Percentiles rank a stretch among this genome's conserved stretches.
Evolutionary conservation across 2,329 filamentous ascomycete species (phyloP).

Genomic region (Tricladium varicosporioides): DNA sequence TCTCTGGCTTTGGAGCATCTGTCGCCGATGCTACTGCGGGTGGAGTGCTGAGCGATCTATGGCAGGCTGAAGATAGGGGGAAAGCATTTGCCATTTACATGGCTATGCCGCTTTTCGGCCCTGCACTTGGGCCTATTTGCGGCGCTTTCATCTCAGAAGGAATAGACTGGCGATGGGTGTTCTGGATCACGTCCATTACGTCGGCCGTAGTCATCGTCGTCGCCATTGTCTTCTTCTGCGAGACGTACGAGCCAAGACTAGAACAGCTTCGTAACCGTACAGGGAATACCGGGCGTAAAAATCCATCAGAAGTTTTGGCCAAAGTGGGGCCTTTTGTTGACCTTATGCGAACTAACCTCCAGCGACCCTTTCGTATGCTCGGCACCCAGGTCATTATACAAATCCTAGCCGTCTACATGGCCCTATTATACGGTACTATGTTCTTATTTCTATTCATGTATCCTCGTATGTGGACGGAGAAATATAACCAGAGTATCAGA

Average conservation of each 20-base stretch:
- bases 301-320: not conserved
- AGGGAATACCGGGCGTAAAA: not conserved
- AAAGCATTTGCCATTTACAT: conserved; percentile 58
- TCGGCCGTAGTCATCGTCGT: conserved; percentile 52
- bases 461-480: conserved; percentile 50
- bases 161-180: conserved; percentile 26
- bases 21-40: conserved; percentile 17
- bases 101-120: conserved; percentile 59
- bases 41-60: conserved; percentile 53
- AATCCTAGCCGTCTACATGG: conserved; percentile 48
- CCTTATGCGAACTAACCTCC: not conserved
- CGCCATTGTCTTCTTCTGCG: conserved; percentile 46
- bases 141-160: conserved; percentile 40
- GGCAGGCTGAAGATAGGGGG: conserved; percentile 57
- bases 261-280: not conserved
- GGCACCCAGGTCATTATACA: conserved; percentile 52
- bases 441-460: conserved; percentile 57
- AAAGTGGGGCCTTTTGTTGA: not conserved
- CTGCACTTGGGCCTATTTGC: conserved; percentile 42
- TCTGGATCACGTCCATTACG: conserved; percentile 41
- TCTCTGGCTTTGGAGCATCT: not conserved
- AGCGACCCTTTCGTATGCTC: conserved; percentile 44
- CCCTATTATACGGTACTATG: conserved; percentile 48
- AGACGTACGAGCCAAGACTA: conserved; percentile 52
- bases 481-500: conserved; percentile 53